Evolutionary conservation across 2,329 filamentous ascomycete species (phyloP).

Genomic region (Ascosphaera apis): DNA sequence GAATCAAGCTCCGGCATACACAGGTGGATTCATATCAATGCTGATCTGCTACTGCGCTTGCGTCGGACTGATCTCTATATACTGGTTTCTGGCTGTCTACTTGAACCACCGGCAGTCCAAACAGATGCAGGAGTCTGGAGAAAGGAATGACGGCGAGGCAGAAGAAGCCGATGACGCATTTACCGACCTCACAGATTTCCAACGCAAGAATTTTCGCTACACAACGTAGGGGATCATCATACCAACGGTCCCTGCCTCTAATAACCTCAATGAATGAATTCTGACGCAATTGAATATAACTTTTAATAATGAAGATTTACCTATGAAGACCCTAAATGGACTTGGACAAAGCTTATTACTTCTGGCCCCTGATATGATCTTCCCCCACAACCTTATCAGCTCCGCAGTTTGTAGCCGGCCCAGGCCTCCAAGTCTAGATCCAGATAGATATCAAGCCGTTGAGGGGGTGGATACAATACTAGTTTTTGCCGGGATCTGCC

Average conservation of each 20-base stretch:
- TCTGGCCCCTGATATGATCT: no score
- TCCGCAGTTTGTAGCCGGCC: no score
- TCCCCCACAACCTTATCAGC: no score
- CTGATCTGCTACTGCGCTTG: conserved; percentile 14
- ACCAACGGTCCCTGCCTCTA: no score
- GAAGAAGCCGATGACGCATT: conserved; percentile 5
- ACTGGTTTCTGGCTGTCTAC: conserved; percentile 11
- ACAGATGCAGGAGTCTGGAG: conserved; percentile 1
- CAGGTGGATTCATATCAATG: conserved; percentile 16
- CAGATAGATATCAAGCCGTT: no score
- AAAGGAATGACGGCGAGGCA: conserved; percentile 1
- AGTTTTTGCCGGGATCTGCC: no score
- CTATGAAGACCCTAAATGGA: no score
- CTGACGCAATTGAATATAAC: background rate
- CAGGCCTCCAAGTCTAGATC: no score
- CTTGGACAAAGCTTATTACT: no score
- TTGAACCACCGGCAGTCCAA: conserved; percentile 5
- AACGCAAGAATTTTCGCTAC: conserved; percentile 9
- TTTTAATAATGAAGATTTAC: conserved; percentile 1
- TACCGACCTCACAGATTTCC: conserved; percentile 10
- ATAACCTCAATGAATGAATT: background rate
- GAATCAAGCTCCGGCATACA: conserved; percentile 18
- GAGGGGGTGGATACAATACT: no score
- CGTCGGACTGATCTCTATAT: conserved; percentile 12
- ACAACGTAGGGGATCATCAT: conserved; percentile 9